Evolutionary conservation across 164 flowering plant genomes (phyloP), one percentile per base, ranked within the genome.

Genomic region (Chimonanthus praecox): DNA sequence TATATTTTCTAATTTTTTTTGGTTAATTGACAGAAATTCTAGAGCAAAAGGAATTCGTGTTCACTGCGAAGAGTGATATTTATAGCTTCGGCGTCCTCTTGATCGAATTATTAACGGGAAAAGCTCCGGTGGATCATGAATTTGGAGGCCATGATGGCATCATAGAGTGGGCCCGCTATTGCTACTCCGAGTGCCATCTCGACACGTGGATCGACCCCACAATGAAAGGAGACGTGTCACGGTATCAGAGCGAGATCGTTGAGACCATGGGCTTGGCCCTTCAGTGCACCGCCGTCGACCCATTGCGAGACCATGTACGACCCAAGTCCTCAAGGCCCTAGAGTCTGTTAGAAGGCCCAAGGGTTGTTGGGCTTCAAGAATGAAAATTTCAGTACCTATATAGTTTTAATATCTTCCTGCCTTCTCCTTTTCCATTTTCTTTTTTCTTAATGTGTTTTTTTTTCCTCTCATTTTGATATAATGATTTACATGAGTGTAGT

Each of bases 81-180:
- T 94, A 87, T 63, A 85, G 83, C 63, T 85, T 88, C 13, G 98
- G 98, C 3, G 79, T 92, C 33, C 76, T 92, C 43, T 80, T 94
- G 70, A 89, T 94, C 7, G 86, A 85, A 72, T 69, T 94, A 13
- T 78, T 94, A 76, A 90, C 94, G 48, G 98, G 97, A 16, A 89
- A 81, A 80, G 69, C 74, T 54, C 86, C 89, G 0, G 72, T 68
- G 2, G 90, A 87, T 61, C 63, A 74, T 2, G 92, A 89, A 73
- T 76, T 79, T 2, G 89, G 92, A 6, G 74, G 70, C 68, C 88
- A 83, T 46, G 80, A 78, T 5, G 80, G 78, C 78, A 49, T 92
- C 1, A 89, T 90, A 0, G 92, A 85, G 70, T 94, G 98, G 98
- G 95, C 95, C 4, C 84, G 86, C 0, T 85, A 86, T 49, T 88